phyloP scores from a whole-genome alignment of 768 basidiomycete species.

The Imleria badia region DNA sequence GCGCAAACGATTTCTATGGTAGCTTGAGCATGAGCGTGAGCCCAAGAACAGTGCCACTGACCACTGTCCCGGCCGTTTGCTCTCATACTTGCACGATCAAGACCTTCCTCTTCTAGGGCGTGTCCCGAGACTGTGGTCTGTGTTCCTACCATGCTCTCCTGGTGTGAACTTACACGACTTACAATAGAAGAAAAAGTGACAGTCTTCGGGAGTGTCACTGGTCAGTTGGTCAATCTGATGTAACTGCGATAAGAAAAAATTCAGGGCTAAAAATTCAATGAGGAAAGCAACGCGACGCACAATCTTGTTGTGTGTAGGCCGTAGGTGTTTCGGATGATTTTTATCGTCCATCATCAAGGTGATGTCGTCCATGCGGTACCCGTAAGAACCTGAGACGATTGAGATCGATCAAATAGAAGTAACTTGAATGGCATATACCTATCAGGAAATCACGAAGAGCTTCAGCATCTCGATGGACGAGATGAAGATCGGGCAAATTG shows the following conservation, averaged over 20 bases:
- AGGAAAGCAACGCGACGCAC: slow-evolving; percentile 28
- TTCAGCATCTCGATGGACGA: slow-evolving; percentile 22
- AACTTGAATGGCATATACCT: not conserved
- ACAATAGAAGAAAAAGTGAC: slow-evolving; percentile 60
- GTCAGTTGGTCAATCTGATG: slow-evolving; percentile 44
- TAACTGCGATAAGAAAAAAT: slow-evolving; percentile 24
- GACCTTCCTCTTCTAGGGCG: slow-evolving; percentile 14
- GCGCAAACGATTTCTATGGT: slow-evolving; percentile 21
- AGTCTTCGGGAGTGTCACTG: slow-evolving; percentile 40
- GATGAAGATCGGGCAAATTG: slow-evolving; percentile 5
- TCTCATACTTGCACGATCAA: slow-evolving; percentile 35
- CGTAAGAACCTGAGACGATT: slow-evolving; percentile 32
- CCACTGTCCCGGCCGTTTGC: slow-evolving; percentile 53
- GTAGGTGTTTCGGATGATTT: slow-evolving; percentile 26
- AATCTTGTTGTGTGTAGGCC: slow-evolving; percentile 46
- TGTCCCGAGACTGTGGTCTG: slow-evolving; percentile 21
- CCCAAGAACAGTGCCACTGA: slow-evolving; percentile 13
- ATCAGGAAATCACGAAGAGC: slow-evolving; percentile 17
- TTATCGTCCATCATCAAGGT: slow-evolving; percentile 42
- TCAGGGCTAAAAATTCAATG: not conserved
- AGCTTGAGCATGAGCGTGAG: not conserved
- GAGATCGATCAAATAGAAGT: not conserved
- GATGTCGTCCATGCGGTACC: slow-evolving; percentile 41
- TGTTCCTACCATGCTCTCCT: not conserved
- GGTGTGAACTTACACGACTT: slow-evolving; percentile 4